Conservation (phyloP, 192 early-diverging fungal species). For the Radiomyces spectabilis region DNA sequence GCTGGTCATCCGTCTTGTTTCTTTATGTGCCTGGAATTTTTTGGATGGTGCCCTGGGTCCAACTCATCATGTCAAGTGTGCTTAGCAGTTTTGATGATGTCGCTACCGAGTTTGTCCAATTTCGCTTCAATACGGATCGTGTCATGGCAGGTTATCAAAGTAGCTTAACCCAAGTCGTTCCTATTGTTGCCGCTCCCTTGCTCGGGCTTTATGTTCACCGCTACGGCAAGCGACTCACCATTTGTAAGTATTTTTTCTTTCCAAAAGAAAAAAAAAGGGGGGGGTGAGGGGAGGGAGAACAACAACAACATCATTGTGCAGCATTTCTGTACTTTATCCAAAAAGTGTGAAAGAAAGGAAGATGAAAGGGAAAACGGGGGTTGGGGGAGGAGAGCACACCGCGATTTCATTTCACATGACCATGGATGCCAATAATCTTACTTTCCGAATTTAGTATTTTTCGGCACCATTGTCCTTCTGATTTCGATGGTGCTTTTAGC, state of each 20-base stretch:
- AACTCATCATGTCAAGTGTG: conserved; percentile 22
- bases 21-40: conserved; percentile 19
- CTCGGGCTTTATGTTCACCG: conserved; percentile 48
- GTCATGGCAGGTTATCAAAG: conserved; percentile 28
- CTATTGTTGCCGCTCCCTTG: conserved; percentile 41
- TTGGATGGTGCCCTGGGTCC: conserved; percentile 23
- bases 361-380: too few species aligned
- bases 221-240: conserved; percentile 40
- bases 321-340: too few species aligned
- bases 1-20: too few species aligned
- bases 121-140: conserved; percentile 14
- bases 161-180: conserved; percentile 48
- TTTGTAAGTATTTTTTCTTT: conserved; percentile 20
- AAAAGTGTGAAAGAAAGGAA: too few species aligned
- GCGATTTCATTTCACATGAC: too few species aligned
- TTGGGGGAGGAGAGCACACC: too few species aligned
- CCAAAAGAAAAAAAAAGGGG: too few species aligned
- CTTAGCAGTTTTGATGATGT: conserved; percentile 26
- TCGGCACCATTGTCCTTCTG: conserved; percentile 12
- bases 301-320: too few species aligned
- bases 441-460: conserved; percentile 11
- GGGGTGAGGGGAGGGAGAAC: too few species aligned
- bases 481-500: conserved; percentile 33
- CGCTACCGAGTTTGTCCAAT: conserved; percentile 26
- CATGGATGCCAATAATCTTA: too few species aligned